Conservation (phyloP, 352 stramenopile genomes). For the Lagenidium giganteum region DNA sequence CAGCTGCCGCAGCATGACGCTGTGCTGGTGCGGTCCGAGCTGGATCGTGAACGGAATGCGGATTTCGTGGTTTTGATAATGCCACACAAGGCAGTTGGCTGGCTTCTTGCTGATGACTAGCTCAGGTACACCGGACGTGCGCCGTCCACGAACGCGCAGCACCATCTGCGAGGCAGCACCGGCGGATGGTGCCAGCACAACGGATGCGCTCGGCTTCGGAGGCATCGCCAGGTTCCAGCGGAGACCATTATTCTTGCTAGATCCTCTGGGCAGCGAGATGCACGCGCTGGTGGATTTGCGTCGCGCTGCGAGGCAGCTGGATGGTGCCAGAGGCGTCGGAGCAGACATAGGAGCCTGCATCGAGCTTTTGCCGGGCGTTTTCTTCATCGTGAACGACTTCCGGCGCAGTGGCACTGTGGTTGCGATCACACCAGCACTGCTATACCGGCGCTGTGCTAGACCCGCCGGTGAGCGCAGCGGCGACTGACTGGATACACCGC, state of each 20-base stretch:
- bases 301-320: conserved; percentile 21
- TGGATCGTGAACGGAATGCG: conserved; percentile 44
- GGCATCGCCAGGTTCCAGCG: conserved; percentile 8
- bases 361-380: conserved; percentile 35
- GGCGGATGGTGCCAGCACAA: conserved; percentile 4
- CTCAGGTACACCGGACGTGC: conserved; percentile 40
- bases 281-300: conserved; percentile 58
- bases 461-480: too few relatives aligned
- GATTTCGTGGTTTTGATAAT: conserved; percentile 56
- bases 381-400: conserved; percentile 69
- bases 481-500: too few relatives aligned
- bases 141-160: conserved; percentile 43
- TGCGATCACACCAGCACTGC: conserved; percentile 25
- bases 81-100: conserved; percentile 42
- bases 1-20: conserved; percentile 74
- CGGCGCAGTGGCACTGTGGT: conserved; percentile 37
- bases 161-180: conserved; percentile 38
- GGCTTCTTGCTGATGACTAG: conserved; percentile 62
- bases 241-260: too few relatives aligned
- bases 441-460: too few relatives aligned
- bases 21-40: conserved; percentile 68
- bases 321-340: background rate
- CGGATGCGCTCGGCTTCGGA: background rate
- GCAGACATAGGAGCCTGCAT: background rate
- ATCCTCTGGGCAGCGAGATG: conserved; percentile 10